Percentiles rank a stretch among this genome's conserved stretches.
These are phyloP conservation scores for Macroventuria anomochaeta DNA, from an alignment of 2,329 filamentous ascomycete genomes.

Conservation along the genomic window DNA sequence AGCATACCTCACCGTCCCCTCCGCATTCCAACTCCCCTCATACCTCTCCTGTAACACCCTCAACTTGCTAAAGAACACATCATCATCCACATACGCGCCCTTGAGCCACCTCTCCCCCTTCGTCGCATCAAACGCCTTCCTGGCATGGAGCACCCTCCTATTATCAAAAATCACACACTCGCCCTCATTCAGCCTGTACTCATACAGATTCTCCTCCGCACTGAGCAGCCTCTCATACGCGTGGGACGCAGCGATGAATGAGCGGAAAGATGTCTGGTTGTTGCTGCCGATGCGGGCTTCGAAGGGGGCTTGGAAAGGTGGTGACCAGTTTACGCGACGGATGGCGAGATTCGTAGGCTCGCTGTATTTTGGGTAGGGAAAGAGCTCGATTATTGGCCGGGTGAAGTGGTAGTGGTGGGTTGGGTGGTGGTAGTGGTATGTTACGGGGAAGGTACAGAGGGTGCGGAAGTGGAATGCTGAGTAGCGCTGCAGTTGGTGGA, in stretches of 20 bases:
- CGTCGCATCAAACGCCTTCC: constrained; percentile 72
- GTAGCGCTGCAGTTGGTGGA: constrained; percentile 46
- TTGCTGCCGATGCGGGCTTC: constrained; percentile 45
- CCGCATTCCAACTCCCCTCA: constrained; percentile 42
- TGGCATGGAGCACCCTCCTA: constrained; percentile 80
- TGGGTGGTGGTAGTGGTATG: constrained; percentile 73
- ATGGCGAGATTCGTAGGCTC: constrained; percentile 46
- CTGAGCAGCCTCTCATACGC: constrained; percentile 68
- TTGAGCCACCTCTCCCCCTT: constrained; percentile 80
- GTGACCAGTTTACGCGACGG: constrained; percentile 70
- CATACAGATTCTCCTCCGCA: constrained; percentile 64
- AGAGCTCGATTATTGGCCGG: constrained; percentile 63
- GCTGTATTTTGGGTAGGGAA: constrained; percentile 31
- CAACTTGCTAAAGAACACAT: constrained; percentile 62
- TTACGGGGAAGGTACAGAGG: constrained; percentile 57
- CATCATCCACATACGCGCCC: constrained; percentile 79
- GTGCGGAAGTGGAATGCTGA: constrained; percentile 42
- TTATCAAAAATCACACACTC: constrained; percentile 97
- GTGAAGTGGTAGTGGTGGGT: constrained; percentile 65
- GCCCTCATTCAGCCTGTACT: constrained; percentile 77
- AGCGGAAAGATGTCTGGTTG: constrained; percentile 34
- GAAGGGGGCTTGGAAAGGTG: constrained; percentile 75
- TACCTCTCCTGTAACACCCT: constrained; percentile 51
- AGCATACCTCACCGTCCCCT: constrained; percentile 38
- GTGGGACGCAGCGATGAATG: constrained; percentile 52